These are phyloP conservation scores for Senna siamea DNA, from an alignment of 306 rosid species.

Conservation along the genomic window DNA sequence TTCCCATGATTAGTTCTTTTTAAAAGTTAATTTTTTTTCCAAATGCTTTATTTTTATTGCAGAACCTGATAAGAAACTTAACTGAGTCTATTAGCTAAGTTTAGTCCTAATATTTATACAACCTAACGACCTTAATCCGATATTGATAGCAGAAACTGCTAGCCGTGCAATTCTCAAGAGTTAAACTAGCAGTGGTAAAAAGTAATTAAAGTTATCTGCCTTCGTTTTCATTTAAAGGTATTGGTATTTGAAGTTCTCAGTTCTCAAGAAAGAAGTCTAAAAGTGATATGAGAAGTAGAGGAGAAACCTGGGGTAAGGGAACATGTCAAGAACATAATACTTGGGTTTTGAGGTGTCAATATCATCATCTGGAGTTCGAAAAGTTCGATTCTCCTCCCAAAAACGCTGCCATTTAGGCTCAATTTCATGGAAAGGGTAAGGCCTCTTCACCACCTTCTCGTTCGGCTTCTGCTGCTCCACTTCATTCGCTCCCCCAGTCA, in stretches of 20 bases:
- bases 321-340: conserved; percentile 92
- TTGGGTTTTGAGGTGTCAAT: conserved; percentile 86
- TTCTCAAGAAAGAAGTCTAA: not conserved
- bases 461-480: conserved; percentile 44
- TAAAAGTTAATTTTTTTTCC: too few species aligned
- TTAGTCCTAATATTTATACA: too few species aligned
- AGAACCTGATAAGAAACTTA: too few species aligned
- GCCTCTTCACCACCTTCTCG: conserved; percentile 46
- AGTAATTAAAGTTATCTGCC: not conserved
- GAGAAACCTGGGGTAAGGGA: conserved; percentile 92
- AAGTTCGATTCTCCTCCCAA: conserved; percentile 80
- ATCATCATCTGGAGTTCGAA: conserved; percentile 86
- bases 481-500: conserved; percentile 35
- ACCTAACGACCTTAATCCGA: not conserved
- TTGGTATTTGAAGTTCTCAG: not conserved
- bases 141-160: not conserved
- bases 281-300: not conserved
- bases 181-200: not conserved
- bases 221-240: not conserved
- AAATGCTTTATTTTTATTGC: too few species aligned
- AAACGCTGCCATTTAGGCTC: conserved; percentile 90
- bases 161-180: not conserved
- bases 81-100: too few species aligned
- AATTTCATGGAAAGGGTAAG: conserved; percentile 77
- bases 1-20: too few species aligned